Conservation (phyloP, 106 monocot genomes). For the Platanthera zijinensis region DNA sequence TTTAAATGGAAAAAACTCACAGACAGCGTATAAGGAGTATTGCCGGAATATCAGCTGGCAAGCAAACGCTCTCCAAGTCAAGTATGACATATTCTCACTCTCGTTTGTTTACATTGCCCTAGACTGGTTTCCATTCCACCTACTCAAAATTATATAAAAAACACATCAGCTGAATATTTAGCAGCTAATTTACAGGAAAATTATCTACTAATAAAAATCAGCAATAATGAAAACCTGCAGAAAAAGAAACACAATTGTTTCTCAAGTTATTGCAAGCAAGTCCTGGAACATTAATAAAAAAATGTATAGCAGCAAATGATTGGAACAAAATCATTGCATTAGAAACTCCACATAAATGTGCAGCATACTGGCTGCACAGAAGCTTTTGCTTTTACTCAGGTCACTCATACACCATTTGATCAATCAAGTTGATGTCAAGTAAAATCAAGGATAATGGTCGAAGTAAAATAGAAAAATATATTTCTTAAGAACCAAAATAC, state of each 20-base stretch:
- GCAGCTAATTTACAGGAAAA: background rate
- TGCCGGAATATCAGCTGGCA: slow-evolving; percentile 40
- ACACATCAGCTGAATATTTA: background rate
- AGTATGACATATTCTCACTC: slow-evolving; percentile 45
- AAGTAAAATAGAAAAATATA: no score
- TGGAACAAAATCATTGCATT: no score
- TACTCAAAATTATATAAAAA: background rate
- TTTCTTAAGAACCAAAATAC: no score
- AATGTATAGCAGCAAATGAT: no score
- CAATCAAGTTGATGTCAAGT: no score
- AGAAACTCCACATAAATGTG: no score
- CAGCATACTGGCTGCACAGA: no score
- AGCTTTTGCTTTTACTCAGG: no score
- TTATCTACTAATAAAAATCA: background rate
- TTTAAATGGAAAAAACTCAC: slow-evolving; percentile 22
- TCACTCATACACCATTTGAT: no score
- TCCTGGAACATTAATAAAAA: no score
- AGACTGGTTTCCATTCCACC: background rate
- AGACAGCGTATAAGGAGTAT: slow-evolving; percentile 50
- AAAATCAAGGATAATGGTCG: no score
- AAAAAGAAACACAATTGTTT: background rate
- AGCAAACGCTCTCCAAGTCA: slow-evolving; percentile 44
- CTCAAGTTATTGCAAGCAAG: no score
- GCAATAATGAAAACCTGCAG: background rate
- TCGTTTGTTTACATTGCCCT: background rate